Evolutionary conservation across 768 basidiomycete species (phyloP).

Genomic region (Suillus fuscotomentosus): DNA sequence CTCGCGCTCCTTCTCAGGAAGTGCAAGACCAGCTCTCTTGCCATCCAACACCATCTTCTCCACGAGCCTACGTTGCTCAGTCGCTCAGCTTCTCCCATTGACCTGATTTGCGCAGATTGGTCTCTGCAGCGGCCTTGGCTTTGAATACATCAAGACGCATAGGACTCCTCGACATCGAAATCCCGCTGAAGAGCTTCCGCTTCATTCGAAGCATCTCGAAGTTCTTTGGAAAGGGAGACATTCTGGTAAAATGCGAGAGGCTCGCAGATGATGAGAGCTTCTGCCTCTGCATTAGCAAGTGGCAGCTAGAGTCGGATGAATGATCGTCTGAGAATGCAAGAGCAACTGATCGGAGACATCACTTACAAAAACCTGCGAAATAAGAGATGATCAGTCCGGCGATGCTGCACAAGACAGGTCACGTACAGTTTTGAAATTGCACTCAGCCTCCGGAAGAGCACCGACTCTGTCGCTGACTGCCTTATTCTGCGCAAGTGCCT

Average conservation of each 20-base stretch:
- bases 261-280: slow-evolving; percentile 49
- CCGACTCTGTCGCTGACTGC: slow-evolving; percentile 58
- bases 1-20: slow-evolving; percentile 61
- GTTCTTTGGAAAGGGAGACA: slow-evolving; percentile 67
- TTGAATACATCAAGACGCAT: slow-evolving; percentile 83
- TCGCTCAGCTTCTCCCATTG: slow-evolving; percentile 57
- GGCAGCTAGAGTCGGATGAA: slow-evolving; percentile 39
- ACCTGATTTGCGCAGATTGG: slow-evolving; percentile 63
- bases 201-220: slow-evolving; percentile 80
- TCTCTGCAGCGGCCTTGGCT: slow-evolving; percentile 67
- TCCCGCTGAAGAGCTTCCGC: slow-evolving; percentile 72
- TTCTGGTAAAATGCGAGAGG: slow-evolving; percentile 81
- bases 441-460: slow-evolving; percentile 51
- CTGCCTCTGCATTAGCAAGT: slow-evolving; percentile 61
- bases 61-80: slow-evolving; percentile 75
- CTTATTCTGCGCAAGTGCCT: slow-evolving; percentile 56
- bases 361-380: slow-evolving; percentile 70
- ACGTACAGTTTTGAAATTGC: slow-evolving; percentile 67
- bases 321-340: slow-evolving; percentile 18
- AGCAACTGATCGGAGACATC: slow-evolving; percentile 5
- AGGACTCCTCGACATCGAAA: slow-evolving; percentile 69
- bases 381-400: background rate
- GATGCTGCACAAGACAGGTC: background rate
- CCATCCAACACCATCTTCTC: slow-evolving; percentile 82
- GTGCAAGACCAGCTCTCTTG: slow-evolving; percentile 72